Evolutionary conservation across 2,329 filamentous ascomycete genomes (phyloP), one percentile per base, ranked within the genome.

Genomic region (Colletotrichum sp.): DNA sequence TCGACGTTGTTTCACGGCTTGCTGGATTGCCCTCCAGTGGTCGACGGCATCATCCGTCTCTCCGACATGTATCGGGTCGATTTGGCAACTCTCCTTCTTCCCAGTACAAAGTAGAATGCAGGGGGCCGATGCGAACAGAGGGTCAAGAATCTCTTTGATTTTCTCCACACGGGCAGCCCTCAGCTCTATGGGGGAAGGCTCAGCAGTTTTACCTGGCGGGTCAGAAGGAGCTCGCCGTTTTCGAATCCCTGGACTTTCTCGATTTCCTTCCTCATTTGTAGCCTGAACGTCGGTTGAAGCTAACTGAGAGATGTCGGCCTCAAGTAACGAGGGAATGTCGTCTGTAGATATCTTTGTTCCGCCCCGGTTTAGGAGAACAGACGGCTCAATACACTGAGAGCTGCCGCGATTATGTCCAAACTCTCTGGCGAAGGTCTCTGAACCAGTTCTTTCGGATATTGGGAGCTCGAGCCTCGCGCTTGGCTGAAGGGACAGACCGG

Each of bases 11-110:
- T n/a, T 5, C 9, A 43, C 39, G 18, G 39, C 39, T n/a, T 43
- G 39, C 18, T 43, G 39, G 8, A n/a, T n/a, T n/a, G 39, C 18
- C 18, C 9, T 48, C 39, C 39, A 48, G 39, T 48, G 39, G 1
- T n/a, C 3, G 9, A 48, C 39, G 0, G 18, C 18, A 12, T n/a
- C 39, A 12, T n/a, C 39, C 39, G 5, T 12, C 39, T 48, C 18
- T n/a, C 18, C 39, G 2, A 48, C 39, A n/a, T n/a, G 9, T 2
- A 48, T 7, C 0, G 39, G 39, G 2, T 48, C 39, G 18, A 48
- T n/a, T 7, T 48, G 3, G 18, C 18, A 48, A 7, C 1, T 4
- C 6, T 12, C 9, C 4, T 1, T 4, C 0, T 7, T 48, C 18
- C 39, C 39, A 16, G 39, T 21, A 12, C 39, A 48, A 0, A 48